Percentiles rank a stretch among this genome's conserved stretches.
These are phyloP conservation scores for Nannochloris sp. DNA, from an alignment of 139 green algal genomes.

Conservation along the genomic window DNA sequence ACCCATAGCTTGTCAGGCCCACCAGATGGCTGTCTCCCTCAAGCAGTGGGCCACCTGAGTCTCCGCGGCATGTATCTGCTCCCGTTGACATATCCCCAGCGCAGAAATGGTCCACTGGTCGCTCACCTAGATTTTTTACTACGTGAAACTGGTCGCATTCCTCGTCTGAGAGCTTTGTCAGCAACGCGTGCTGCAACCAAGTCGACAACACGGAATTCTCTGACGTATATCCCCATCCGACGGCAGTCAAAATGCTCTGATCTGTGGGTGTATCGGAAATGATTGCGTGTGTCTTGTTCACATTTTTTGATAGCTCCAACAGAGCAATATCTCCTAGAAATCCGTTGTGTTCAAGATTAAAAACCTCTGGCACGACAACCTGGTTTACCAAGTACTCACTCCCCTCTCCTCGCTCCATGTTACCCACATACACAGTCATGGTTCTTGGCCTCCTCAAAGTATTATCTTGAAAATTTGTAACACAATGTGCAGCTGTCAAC, in stretches of 20 bases:
- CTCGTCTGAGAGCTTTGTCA: not conserved
- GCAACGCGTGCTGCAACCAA: not conserved
- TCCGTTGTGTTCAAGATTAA: not conserved
- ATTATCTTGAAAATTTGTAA: not conserved
- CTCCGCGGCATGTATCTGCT: conserved; percentile 4
- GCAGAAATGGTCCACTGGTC: conserved; percentile 8
- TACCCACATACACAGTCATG: not conserved
- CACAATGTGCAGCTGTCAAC: conserved; percentile 13
- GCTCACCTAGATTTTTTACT: not conserved
- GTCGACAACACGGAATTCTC: not conserved
- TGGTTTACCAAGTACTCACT: not conserved
- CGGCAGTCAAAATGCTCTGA: not conserved
- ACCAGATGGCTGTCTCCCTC: not conserved
- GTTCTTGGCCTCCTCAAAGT: not conserved
- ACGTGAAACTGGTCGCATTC: not conserved
- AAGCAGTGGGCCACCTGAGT: conserved; percentile 7
- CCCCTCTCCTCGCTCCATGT: not conserved
- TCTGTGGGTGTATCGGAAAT: not conserved
- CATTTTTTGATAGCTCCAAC: not conserved
- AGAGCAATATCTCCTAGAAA: conserved; percentile 11
- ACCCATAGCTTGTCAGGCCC: conserved; percentile 6
- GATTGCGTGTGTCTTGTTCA: not conserved
- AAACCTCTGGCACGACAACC: not conserved
- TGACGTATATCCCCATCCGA: conserved; percentile 8
- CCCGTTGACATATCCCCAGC: not conserved